phyloP scores from a whole-genome alignment of 176 grass and related monocot species.

The Dactylis glomerata region DNA sequence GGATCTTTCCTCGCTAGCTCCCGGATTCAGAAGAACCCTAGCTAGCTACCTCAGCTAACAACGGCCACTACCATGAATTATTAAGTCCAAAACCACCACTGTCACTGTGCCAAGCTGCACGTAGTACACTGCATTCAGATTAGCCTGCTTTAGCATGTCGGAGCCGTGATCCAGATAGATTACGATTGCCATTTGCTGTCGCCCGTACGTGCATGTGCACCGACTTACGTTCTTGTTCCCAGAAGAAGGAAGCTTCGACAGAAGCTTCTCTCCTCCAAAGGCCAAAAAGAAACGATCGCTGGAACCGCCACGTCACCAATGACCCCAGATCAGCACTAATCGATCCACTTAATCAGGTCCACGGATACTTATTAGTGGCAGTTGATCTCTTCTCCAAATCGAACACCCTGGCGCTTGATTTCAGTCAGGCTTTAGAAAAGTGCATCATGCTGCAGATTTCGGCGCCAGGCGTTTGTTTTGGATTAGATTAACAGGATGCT shows the following conservation, averaged over 20 bases:
- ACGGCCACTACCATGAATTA: background rate
- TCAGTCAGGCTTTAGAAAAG: background rate
- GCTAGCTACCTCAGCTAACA: background rate
- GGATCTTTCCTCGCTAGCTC: background rate
- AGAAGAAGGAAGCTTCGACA: slow-evolving; percentile 10
- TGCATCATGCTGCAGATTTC: slow-evolving; percentile 17
- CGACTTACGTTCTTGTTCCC: background rate
- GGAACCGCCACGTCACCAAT: slow-evolving; percentile 18
- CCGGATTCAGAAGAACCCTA: background rate
- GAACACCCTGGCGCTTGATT: slow-evolving; percentile 20
- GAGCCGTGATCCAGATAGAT: slow-evolving; percentile 19
- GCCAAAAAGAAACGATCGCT: background rate
- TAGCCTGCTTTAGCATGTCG: background rate
- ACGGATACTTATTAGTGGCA: background rate
- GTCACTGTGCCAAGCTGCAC: background rate
- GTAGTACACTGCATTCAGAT: background rate
- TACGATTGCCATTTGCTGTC: slow-evolving; percentile 32
- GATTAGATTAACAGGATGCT: background rate
- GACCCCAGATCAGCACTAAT: background rate
- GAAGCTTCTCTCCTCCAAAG: slow-evolving; percentile 21
- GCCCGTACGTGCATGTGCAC: slow-evolving; percentile 22
- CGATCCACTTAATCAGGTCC: background rate
- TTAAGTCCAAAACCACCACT: background rate
- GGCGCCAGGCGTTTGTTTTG: background rate
- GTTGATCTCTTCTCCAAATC: background rate